phyloP scores from a whole-genome alignment of 2,329 filamentous ascomycete genomes.

The Mycogone perniciosa region DNA sequence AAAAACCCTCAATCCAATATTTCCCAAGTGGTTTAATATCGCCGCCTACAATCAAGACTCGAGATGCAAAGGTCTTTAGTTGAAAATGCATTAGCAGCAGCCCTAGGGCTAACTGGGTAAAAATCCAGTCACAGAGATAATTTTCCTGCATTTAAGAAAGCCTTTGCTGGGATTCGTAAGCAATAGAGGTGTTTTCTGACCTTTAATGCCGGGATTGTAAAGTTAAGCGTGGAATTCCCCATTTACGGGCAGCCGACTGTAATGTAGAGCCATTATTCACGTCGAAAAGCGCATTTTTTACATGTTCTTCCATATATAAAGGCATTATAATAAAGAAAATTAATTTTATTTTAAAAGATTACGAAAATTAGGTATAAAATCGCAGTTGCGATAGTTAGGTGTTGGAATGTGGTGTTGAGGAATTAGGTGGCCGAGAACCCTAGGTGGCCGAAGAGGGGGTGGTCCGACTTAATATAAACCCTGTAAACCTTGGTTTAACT shows the following conservation, averaged over 20 bases:
- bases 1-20: constrained; percentile 9
- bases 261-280: constrained; percentile 21
- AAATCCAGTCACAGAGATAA: constrained; percentile 6
- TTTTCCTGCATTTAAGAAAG: constrained; percentile 5
- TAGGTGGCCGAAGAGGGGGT: no score
- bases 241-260: background rate
- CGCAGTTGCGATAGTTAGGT: no score
- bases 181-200: background rate
- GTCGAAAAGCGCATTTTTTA: background rate
- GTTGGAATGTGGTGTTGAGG: no score
- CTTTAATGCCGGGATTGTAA: background rate
- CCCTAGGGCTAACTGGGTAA: background rate
- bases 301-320: background rate
- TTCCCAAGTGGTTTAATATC: constrained; percentile 7
- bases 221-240: background rate
- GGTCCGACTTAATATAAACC: no score
- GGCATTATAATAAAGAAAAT: background rate
- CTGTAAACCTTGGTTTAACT: no score
- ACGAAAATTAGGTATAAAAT: no score
- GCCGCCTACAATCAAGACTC: background rate
- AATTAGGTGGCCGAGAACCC: no score
- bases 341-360: no score
- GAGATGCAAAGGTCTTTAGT: background rate
- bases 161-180: background rate
- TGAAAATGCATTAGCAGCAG: constrained; percentile 3